Evolutionary conservation across 768 basidiomycete genomes (phyloP).

Genomic region (Mycena rosella): DNA sequence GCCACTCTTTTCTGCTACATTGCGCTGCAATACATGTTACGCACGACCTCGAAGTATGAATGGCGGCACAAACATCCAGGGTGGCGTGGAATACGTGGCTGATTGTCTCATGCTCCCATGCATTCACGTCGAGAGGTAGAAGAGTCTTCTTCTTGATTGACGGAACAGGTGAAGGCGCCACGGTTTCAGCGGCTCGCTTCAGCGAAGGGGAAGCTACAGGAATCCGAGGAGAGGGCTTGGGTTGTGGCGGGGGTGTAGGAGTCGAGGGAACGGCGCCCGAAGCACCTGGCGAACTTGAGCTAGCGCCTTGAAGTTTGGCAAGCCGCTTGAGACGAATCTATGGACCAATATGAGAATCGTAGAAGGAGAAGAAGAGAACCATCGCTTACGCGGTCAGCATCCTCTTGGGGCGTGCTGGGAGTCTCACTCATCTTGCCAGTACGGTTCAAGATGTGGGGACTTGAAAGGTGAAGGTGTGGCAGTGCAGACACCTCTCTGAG

Average conservation of each 20-base stretch:
- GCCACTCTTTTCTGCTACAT: conserved; percentile 68
- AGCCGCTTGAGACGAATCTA: conserved; percentile 95
- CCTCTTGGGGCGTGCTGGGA: conserved; percentile 70
- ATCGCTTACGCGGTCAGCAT: conserved; percentile 80
- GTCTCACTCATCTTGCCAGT: conserved; percentile 53
- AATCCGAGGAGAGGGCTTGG: conserved; percentile 53
- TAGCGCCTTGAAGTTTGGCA: conserved; percentile 77
- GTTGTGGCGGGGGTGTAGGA: conserved; percentile 47
- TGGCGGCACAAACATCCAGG: conserved; percentile 69
- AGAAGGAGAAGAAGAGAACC: background rate
- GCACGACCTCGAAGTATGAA: background rate
- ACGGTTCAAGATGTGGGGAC: background rate
- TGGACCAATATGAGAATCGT: conserved; percentile 17
- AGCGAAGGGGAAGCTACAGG: conserved; percentile 41
- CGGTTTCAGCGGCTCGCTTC: conserved; percentile 46
- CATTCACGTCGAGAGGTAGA: conserved; percentile 63
- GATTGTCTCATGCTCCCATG: conserved; percentile 84
- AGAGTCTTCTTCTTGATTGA: conserved; percentile 64
- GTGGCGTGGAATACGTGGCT: conserved; percentile 81
- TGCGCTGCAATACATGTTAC: conserved; percentile 55
- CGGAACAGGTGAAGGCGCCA: conserved; percentile 48
- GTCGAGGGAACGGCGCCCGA: conserved; percentile 46
- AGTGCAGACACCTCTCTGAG: background rate
- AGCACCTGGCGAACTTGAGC: conserved; percentile 53
- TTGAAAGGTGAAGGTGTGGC: too few species aligned